phyloP scores from a whole-genome alignment of 208 protist genomes.

The Leishmania major region DNA sequence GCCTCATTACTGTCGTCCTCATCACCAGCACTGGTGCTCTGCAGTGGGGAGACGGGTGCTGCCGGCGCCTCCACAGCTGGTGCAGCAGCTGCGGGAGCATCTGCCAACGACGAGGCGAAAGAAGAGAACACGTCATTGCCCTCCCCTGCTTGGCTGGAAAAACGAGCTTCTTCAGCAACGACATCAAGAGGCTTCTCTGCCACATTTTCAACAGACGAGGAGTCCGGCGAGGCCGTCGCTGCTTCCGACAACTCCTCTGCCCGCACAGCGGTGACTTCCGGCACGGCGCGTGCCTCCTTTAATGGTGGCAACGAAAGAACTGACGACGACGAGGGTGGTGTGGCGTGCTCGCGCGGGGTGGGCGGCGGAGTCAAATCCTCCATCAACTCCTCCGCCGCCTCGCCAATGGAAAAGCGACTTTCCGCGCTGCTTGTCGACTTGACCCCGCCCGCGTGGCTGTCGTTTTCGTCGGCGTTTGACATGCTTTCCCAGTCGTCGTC shows the following conservation, averaged over 20 bases:
- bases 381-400: not conserved
- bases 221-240: not conserved
- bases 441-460: not conserved
- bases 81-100: not conserved
- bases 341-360: conserved; percentile 17
- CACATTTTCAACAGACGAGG: not conserved
- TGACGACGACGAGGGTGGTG: conserved; percentile 16
- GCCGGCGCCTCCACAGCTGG: not conserved
- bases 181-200: conserved; percentile 1
- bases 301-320: conserved; percentile 3
- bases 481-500: conserved; percentile 23
- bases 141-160: not conserved
- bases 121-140: not conserved
- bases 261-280: not conserved
- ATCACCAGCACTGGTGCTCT: not conserved
- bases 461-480: conserved; percentile 1
- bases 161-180: not conserved
- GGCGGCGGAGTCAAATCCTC: conserved; percentile 10
- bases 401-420: not conserved
- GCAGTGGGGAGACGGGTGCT: not conserved
- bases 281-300: not conserved
- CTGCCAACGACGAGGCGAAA: not conserved
- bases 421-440: not conserved
- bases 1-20: not conserved
- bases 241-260: not conserved